These are phyloP conservation scores for Cladosporium oxysporum DNA, from an alignment of 2,329 filamentous ascomycete species.

Conservation along the genomic window DNA sequence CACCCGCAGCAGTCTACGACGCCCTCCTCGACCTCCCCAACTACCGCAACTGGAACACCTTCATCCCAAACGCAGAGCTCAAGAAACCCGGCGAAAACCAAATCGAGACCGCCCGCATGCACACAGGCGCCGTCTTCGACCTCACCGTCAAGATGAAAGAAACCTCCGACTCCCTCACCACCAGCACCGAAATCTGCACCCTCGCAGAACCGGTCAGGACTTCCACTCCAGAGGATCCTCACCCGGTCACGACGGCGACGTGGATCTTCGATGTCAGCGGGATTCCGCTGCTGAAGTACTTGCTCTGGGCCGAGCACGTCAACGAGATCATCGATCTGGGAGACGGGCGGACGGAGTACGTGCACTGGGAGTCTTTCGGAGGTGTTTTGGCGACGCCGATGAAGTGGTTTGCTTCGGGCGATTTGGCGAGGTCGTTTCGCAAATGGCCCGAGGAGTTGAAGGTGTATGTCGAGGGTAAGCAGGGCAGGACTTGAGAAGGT, in stretches of 20 bases:
- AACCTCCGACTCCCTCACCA: slow-evolving; percentile 26
- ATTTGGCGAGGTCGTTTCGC: slow-evolving; percentile 42
- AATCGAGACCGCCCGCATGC: slow-evolving; percentile 26
- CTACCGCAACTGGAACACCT: slow-evolving; percentile 52
- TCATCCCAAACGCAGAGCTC: slow-evolving; percentile 49
- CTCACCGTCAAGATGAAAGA: slow-evolving; percentile 47
- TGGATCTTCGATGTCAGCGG: slow-evolving; percentile 36
- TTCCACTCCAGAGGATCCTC: slow-evolving; percentile 23
- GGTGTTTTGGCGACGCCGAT: slow-evolving; percentile 45
- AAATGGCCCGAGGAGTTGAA: slow-evolving; percentile 46
- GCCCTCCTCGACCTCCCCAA: slow-evolving; percentile 47
- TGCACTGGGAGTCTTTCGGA: slow-evolving; percentile 49
- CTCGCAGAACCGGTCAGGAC: slow-evolving; percentile 37
- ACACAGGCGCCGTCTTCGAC: slow-evolving; percentile 47
- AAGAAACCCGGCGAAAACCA: slow-evolving; percentile 41
- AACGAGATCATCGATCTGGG: slow-evolving; percentile 48
- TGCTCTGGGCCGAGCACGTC: slow-evolving; percentile 49
- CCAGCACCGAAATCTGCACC: slow-evolving; percentile 39
- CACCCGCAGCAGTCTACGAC: slow-evolving; percentile 46
- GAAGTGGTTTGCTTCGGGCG: slow-evolving; percentile 44
- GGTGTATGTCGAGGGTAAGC: slow-evolving; percentile 41
- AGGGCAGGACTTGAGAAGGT: neutral
- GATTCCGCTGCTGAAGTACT: slow-evolving; percentile 31
- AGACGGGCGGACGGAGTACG: slow-evolving; percentile 37
- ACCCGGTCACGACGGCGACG: slow-evolving; percentile 35